Conservation (phyloP, 148 eudicot genomes). For the Gaultheria prostrata region DNA sequence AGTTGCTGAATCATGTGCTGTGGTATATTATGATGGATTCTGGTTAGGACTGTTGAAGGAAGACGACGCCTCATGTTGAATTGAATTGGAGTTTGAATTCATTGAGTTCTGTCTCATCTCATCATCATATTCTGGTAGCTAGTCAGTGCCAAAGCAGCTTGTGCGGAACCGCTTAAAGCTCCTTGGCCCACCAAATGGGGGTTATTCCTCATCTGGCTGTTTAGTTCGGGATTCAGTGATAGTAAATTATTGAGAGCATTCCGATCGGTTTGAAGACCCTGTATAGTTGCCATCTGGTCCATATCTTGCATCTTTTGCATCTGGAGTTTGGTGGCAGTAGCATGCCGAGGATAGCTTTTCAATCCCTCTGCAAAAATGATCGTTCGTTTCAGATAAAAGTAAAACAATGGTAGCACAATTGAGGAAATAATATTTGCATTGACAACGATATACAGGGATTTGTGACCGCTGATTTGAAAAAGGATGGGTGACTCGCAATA, state of each 20-base stretch:
- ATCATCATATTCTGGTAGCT: constrained; percentile 63
- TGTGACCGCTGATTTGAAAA: background rate
- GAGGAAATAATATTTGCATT: too few species aligned
- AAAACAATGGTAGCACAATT: too few species aligned
- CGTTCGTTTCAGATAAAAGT: background rate
- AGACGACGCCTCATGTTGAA: constrained; percentile 57
- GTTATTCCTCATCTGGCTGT: constrained; percentile 37
- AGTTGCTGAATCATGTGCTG: constrained; percentile 62
- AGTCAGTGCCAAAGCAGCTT: constrained; percentile 57
- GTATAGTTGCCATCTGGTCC: constrained; percentile 55
- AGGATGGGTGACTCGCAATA: background rate
- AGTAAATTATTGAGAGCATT: constrained; percentile 59
- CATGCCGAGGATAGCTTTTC: constrained; percentile 69
- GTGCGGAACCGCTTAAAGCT: constrained; percentile 53
- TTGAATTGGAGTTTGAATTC: constrained; percentile 49
- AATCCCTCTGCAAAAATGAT: constrained; percentile 67
- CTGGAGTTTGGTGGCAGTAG: constrained; percentile 50
- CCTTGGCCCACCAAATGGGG: constrained; percentile 44
- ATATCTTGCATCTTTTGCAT: constrained; percentile 70
- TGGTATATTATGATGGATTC: constrained; percentile 47
- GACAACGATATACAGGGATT: background rate
- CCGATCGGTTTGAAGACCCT: constrained; percentile 64
- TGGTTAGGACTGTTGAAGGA: constrained; percentile 45
- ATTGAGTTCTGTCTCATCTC: constrained; percentile 73
- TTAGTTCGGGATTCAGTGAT: constrained; percentile 57